Evolutionary conservation across 1,139 yeast genomes (phyloP).

Genomic region (Blastobotrys niveus): DNA sequence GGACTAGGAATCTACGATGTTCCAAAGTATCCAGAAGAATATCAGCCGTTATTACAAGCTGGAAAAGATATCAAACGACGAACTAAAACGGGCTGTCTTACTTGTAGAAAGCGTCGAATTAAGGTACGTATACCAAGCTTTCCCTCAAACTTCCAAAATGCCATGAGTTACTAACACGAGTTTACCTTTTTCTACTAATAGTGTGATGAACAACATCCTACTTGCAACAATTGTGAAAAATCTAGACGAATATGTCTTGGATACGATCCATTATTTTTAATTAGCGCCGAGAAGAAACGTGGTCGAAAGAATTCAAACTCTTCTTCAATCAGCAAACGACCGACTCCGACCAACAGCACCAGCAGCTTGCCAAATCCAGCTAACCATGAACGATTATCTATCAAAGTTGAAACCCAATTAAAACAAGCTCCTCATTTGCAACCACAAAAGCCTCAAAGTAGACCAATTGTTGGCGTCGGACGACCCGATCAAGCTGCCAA

Average conservation of each 20-base stretch:
- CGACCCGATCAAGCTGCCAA: constrained; percentile 15
- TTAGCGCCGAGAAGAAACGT: constrained; percentile 21
- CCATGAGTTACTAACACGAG: not conserved
- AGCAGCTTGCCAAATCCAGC: not conserved
- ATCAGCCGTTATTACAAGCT: constrained; percentile 21
- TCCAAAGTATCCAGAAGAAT: constrained; percentile 1
- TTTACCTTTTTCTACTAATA: not conserved
- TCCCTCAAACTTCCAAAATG: too few relatives aligned
- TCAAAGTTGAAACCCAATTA: constrained; percentile 2
- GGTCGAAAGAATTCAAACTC: not conserved
- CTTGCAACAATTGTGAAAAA: constrained; percentile 67
- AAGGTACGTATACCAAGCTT: constrained; percentile 13
- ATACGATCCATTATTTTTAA: constrained; percentile 41
- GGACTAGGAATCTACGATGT: constrained; percentile 11
- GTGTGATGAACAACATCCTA: constrained; percentile 72
- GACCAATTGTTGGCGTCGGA: too few relatives aligned
- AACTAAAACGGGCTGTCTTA: constrained; percentile 70
- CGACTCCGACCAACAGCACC: not conserved
- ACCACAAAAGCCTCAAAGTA: too few relatives aligned
- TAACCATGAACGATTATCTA: not conserved
- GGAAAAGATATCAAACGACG: constrained; percentile 36
- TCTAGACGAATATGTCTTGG: constrained; percentile 66
- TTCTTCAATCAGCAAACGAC: not conserved
- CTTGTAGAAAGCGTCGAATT: constrained; percentile 66
- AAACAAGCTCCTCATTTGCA: too few relatives aligned